Conservation (phyloP, 768 basidiomycete species). For the Agrocybe praecox region DNA sequence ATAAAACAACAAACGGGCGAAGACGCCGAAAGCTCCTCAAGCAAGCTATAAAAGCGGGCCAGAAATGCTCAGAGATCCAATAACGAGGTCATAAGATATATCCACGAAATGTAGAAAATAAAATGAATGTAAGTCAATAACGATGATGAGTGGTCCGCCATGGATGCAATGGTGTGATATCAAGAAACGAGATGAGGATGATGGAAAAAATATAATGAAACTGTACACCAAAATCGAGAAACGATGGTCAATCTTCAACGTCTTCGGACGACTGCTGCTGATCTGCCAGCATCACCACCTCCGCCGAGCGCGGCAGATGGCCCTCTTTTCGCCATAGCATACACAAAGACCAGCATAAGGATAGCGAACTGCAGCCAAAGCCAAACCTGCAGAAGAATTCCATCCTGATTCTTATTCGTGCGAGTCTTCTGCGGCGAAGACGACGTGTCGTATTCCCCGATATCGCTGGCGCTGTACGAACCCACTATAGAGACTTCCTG, state of each 20-base stretch:
- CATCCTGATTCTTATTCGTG: conserved; percentile 22
- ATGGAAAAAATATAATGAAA: background rate
- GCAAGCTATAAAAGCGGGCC: too few species aligned
- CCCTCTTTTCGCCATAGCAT: conserved; percentile 78
- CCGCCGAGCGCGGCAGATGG: conserved; percentile 62
- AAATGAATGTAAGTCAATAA: background rate
- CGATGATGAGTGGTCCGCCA: background rate
- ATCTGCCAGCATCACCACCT: conserved; percentile 1
- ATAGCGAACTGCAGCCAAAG: conserved; percentile 82
- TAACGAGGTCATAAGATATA: background rate
- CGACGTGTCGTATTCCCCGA: background rate
- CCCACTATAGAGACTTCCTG: background rate
- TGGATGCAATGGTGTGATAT: background rate
- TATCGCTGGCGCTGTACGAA: background rate
- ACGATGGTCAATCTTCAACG: conserved; percentile 2
- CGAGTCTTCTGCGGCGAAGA: background rate
- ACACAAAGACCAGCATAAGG: conserved; percentile 76
- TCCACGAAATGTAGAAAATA: background rate
- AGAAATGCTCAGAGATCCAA: background rate
- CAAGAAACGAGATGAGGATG: background rate
- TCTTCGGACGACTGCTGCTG: conserved; percentile 11
- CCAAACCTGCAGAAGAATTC: conserved; percentile 74
- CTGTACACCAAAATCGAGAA: background rate
- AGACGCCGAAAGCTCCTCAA: too few species aligned
- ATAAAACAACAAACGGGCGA: background rate